phyloP scores from a whole-genome alignment of 2,329 filamentous ascomycete species.

The Myotisia sp. region DNA sequence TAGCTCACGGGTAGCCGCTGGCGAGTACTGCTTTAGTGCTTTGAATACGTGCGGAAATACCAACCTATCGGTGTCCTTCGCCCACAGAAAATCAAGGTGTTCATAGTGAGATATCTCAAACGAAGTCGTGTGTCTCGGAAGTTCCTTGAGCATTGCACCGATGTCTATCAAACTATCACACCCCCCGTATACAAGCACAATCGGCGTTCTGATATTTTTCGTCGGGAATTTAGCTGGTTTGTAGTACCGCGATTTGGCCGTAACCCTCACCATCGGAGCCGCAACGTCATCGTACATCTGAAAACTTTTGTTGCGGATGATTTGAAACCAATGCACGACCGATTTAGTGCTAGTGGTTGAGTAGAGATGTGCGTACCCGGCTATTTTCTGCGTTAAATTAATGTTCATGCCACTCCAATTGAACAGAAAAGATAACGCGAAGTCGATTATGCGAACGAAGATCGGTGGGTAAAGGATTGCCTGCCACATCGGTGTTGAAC shows the following conservation, averaged over 20 bases:
- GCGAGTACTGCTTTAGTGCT: constrained; percentile 56
- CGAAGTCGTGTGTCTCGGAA: constrained; percentile 71
- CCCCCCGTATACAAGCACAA: constrained; percentile 85
- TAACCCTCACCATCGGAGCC: constrained; percentile 57
- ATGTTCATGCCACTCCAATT: constrained; percentile 83
- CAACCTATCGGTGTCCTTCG: constrained; percentile 62
- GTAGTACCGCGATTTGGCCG: constrained; percentile 62
- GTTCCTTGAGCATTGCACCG: constrained; percentile 73
- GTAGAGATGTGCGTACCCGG: constrained; percentile 89
- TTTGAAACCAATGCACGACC: constrained; percentile 98
- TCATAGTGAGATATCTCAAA: constrained; percentile 87
- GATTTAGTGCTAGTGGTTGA: constrained; percentile 94
- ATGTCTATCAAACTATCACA: constrained; percentile 92
- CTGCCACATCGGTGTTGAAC: constrained; percentile 94
- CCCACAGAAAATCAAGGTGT: constrained; percentile 95
- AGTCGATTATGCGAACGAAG: constrained; percentile 77
- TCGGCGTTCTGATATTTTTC: constrained; percentile 88
- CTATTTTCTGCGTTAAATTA: constrained; percentile 71
- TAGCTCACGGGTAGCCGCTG: constrained; percentile 3
- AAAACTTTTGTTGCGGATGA: constrained; percentile 89
- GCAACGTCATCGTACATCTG: constrained; percentile 98
- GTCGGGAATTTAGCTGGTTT: constrained; percentile 95
- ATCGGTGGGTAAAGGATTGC: constrained; percentile 88
- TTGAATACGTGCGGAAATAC: constrained; percentile 90
- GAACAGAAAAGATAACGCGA: constrained; percentile 68